These are phyloP conservation scores for Berkeleyomyces basicola DNA, from an alignment of 2,329 filamentous ascomycete species.

Conservation along the genomic window DNA sequence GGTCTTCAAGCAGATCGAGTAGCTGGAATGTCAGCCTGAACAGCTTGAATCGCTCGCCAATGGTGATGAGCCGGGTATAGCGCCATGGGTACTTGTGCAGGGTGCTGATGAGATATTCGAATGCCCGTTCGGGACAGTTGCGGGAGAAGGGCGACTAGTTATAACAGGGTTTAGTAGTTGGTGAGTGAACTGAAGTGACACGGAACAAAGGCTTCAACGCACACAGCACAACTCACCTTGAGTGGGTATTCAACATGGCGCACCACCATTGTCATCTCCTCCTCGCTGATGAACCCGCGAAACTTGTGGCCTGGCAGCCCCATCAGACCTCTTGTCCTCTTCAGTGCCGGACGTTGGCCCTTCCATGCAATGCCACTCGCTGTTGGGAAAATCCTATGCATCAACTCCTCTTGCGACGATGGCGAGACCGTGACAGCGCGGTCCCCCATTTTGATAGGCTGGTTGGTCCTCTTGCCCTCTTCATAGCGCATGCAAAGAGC, in stretches of 20 bases:
- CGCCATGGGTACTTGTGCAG: slow-evolving; percentile 48
- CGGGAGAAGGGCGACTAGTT: slow-evolving; percentile 41
- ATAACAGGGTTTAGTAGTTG: neutral
- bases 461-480: slow-evolving; percentile 23
- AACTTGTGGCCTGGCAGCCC: slow-evolving; percentile 27
- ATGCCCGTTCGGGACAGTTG: slow-evolving; percentile 46
- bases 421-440: slow-evolving; percentile 40
- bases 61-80: slow-evolving; percentile 37
- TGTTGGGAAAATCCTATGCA: slow-evolving; percentile 45
- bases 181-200: slow-evolving; percentile 9
- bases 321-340: slow-evolving; percentile 19
- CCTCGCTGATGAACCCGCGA: slow-evolving; percentile 41
- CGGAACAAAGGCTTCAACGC: neutral
- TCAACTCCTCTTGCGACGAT: slow-evolving; percentile 38
- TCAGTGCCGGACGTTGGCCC: slow-evolving; percentile 25
- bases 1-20: slow-evolving; percentile 27
- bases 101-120: slow-evolving; percentile 48
- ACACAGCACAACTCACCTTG: slow-evolving; percentile 31
- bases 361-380: slow-evolving; percentile 40
- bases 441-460: slow-evolving; percentile 35
- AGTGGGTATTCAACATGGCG: slow-evolving; percentile 46
- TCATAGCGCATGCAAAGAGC: slow-evolving; percentile 32
- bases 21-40: slow-evolving; percentile 35
- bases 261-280: slow-evolving; percentile 46
- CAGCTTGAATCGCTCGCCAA: slow-evolving; percentile 37